phyloP scores from a whole-genome alignment of 2,329 filamentous ascomycete species.

The Cercospora citrullina region DNA sequence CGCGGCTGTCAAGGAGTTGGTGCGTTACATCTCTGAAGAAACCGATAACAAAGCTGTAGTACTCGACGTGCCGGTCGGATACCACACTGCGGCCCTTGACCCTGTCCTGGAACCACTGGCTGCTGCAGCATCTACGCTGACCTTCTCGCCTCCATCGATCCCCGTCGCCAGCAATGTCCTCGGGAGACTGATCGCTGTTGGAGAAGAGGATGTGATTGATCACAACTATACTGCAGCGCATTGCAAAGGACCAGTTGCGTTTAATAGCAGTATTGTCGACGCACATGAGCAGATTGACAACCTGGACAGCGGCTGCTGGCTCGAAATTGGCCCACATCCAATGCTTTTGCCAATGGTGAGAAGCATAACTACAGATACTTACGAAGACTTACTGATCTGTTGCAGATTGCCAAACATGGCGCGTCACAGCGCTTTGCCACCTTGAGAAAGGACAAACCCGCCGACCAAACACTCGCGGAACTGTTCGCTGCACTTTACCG shows the following conservation, averaged over 20 bases:
- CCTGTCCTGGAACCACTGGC: slow-evolving; percentile 14
- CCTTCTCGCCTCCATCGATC: slow-evolving; percentile 10
- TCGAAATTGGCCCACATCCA: slow-evolving; percentile 23
- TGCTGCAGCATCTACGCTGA: slow-evolving; percentile 5
- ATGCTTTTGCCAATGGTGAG: slow-evolving; percentile 18
- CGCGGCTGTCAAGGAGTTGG: not conserved
- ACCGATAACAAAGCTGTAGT: slow-evolving; percentile 6
- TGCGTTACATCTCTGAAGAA: not conserved
- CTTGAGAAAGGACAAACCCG: slow-evolving; percentile 5
- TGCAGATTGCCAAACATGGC: slow-evolving; percentile 1
- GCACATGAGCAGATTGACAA: slow-evolving; percentile 1
- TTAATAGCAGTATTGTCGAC: slow-evolving; percentile 16
- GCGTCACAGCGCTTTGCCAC: not conserved
- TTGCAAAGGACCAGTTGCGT: slow-evolving; percentile 17
- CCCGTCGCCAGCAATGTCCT: slow-evolving; percentile 23
- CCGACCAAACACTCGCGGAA: slow-evolving; percentile 5
- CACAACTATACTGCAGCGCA: slow-evolving; percentile 16
- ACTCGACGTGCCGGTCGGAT: slow-evolving; percentile 19
- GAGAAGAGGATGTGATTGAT: slow-evolving; percentile 16
- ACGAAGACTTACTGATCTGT: not conserved
- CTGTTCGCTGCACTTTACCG: slow-evolving; percentile 5
- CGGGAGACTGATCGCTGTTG: slow-evolving; percentile 16
- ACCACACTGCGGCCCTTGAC: slow-evolving; percentile 20
- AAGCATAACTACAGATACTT: not conserved
- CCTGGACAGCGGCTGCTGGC: slow-evolving; percentile 8